Percentiles rank a stretch among this genome's conserved stretches.
These are phyloP conservation scores for Lycium ferocissimum DNA, from an alignment of 257 asterid genomes.

Conservation along the genomic window DNA sequence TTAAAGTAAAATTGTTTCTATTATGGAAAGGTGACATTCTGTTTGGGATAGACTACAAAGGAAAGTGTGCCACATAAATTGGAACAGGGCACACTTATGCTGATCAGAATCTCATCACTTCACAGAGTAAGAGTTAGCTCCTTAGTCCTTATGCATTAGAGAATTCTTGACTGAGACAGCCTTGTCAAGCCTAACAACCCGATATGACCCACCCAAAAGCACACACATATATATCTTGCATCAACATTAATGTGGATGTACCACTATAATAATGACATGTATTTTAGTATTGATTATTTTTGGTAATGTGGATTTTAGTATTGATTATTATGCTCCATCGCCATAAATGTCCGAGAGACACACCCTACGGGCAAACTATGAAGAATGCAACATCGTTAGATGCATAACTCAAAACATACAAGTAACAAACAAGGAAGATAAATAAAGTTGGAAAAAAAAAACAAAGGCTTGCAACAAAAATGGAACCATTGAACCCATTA, in stretches of 20 bases:
- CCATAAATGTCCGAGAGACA: neutral
- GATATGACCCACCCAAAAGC: neutral
- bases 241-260: neutral
- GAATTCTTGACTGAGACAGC: neutral
- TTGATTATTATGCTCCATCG: neutral
- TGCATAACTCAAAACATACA: neutral
- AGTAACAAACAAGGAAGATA: constrained; percentile 21
- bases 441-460: neutral
- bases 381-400: constrained; percentile 17
- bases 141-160: neutral
- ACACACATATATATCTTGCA: neutral
- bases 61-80: too few relatives aligned
- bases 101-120: neutral
- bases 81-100: neutral
- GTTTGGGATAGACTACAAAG: too few relatives aligned
- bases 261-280: neutral
- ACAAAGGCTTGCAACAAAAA: constrained; percentile 6
- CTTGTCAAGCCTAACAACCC: constrained; percentile 23
- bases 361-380: neutral
- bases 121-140: neutral
- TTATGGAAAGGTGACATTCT: too few relatives aligned
- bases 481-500: neutral
- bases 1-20: too few relatives aligned
- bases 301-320: neutral
- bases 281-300: neutral